Evolutionary conservation across 139 green algal genomes (phyloP).

Genomic region (Volvox reticuliferus): DNA sequence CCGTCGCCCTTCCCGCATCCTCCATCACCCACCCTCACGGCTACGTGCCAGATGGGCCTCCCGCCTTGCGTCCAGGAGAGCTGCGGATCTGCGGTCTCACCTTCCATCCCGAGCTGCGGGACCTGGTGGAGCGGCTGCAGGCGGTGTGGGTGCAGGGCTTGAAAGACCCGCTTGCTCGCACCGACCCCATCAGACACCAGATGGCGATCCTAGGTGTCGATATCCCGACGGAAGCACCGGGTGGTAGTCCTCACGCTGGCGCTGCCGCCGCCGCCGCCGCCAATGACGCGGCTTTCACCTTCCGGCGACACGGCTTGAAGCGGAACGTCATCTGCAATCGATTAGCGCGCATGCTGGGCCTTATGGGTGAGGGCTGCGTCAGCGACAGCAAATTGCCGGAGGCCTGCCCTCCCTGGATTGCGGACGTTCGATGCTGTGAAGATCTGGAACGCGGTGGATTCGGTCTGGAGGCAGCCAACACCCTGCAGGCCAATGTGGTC

Average conservation of each 20-base stretch:
- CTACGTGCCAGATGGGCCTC: not conserved
- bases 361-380: not conserved
- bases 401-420: not conserved
- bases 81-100: not conserved
- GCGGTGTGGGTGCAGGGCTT: not conserved
- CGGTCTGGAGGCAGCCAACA: not conserved
- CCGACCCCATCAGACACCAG: not conserved
- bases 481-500: not conserved
- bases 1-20: not conserved
- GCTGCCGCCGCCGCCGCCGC: too few species aligned
- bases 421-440: not conserved
- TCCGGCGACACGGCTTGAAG: not conserved
- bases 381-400: not conserved
- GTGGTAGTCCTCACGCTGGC: not conserved
- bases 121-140: not conserved
- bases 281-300: not conserved
- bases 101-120: not conserved
- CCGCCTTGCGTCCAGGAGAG: not conserved
- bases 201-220: not conserved
- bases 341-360: not conserved
- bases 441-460: not conserved
- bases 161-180: not conserved
- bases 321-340: not conserved
- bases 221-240: not conserved
- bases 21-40: not conserved